Evolutionary conservation across 108 stramenopile species (phyloP), one percentile per base, ranked within the genome.

Genomic region (Cyclotella atomus): DNA sequence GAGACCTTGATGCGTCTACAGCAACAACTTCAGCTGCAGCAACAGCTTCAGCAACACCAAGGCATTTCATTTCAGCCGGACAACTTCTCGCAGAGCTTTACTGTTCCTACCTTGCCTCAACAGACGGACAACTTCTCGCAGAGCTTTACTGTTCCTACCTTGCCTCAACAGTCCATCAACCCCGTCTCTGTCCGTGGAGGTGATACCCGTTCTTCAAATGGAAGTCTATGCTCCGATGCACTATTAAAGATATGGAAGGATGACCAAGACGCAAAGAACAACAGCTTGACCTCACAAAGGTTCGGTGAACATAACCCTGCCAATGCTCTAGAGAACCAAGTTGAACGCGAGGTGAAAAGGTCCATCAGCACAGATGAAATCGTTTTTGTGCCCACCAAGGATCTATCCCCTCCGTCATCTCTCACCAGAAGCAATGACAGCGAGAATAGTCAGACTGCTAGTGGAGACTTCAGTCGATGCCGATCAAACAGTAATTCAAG

Each of bases 401-500:
- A 57, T 57, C 16, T 17, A 17, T n/a, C 17, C 47, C 29, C 56
- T 29, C 12, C 29, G n/a, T 32, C 12, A 1, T 57, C 30, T 1
- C 15, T 57, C n/a, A 29, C 56, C 52, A 52, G 24, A 23, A n/a
- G 2, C 24, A 52, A 52, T 23, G 52, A 52, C 20, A 23, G 52
- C 10, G 52, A 52, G 52, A 52, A 19, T 23, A 52, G 24, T 23
- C n/a, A n/a, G n/a, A n/a, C n/a, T n/a, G n/a, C n/a, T n/a, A n/a
- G n/a, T n/a, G n/a, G n/a, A 52, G 52, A 10, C 21, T 52, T 23
- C 52, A 23, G 4, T 57, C 56, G 10, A n/a, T 10, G 12, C 29
- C 29, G 43, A 34, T 59, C 54, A 28, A 52, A n/a, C n/a, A 55
- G 30, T 10, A 77, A 69, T 44, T 49, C 69, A 3, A 70, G 68